Conservation (phyloP, 768 basidiomycete species). For the Pleurotus giganteus region DNA sequence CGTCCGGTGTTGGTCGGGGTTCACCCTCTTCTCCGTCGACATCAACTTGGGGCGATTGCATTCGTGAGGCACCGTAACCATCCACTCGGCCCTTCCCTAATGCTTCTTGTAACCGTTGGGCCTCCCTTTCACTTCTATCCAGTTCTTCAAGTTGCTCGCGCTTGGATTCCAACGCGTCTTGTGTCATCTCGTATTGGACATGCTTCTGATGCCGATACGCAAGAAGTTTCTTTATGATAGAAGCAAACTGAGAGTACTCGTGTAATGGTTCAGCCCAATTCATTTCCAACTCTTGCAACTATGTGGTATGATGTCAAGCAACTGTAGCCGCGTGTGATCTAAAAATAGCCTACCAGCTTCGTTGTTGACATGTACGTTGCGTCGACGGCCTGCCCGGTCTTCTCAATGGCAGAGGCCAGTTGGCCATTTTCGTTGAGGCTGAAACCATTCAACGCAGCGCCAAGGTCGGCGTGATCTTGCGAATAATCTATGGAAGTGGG, state of each 20-base stretch:
- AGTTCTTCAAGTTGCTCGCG: constrained; percentile 83
- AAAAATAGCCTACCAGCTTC: constrained; percentile 59
- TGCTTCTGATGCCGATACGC: constrained; percentile 98
- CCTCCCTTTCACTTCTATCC: constrained; percentile 91
- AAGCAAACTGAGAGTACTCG: constrained; percentile 92
- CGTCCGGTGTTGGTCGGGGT: constrained; percentile 24
- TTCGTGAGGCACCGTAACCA: constrained; percentile 23
- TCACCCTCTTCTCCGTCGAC: constrained; percentile 20
- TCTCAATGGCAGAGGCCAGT: constrained; percentile 86
- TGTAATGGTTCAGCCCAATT: constrained; percentile 95
- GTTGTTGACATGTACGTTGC: constrained; percentile 92
- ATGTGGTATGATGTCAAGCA: constrained; percentile 6
- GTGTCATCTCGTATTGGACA: constrained; percentile 96
- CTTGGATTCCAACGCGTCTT: constrained; percentile 83
- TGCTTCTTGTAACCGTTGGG: constrained; percentile 85
- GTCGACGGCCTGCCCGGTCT: constrained; percentile 95
- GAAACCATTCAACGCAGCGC: constrained; percentile 89
- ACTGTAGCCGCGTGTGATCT: constrained; percentile 6
- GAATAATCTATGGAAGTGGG: constrained; percentile 55
- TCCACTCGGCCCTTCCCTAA: constrained; percentile 55
- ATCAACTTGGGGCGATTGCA: constrained; percentile 21
- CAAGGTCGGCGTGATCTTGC: constrained; percentile 88
- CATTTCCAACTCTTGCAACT: constrained; percentile 94
- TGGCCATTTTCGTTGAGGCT: constrained; percentile 80
- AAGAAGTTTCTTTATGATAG: constrained; percentile 92